Base-by-base conservation (phyloP, 1,284 basidiomycete genomes). In the Ustilago nuda region DNA sequence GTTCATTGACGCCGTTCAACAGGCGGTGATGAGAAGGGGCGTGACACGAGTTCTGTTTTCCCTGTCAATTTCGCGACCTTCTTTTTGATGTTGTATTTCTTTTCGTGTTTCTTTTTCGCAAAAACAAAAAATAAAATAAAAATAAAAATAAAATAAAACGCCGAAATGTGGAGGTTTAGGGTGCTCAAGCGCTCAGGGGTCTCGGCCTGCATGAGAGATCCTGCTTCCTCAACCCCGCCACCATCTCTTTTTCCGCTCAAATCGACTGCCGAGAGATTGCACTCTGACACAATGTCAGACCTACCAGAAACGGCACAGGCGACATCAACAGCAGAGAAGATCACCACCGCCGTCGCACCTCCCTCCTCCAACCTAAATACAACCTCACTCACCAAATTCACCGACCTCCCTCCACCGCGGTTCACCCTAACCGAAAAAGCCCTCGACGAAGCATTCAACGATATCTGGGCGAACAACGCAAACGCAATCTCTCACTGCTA, bases 391-490 rank as follows among this genome's bases (percentile, higher is more conserved):
- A 45, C 67, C 13, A 51, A 41, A 43, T 52, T 48, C 33, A 51
- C 2, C 11, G 5, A 30, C 0, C 4, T 63, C 7, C 56, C 56
- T 3, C 3, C 52, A 12, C 36, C 56, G 8, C 55, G 30, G 13
- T 81, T 77, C 36, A 39, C 68, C 15, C 30, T 76, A 13, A 54
- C 65, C 1, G 74, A 76, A 37, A 76, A 72, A 54, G 63, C 63
- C 9, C 66, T 77, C 23, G 80, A 81, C 45, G 83, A 90, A 15
- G 91, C 92, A 3, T 95, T 67, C 66, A 72, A 65, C 72, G 39
- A 84, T 93, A 92, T 94, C 27, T 98, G 95, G 96, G 96, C 96
- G 3, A 95, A 96, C 84, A 96, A 96, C 74, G 94, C 79, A 35
- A 81, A 83, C 41, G 76, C 78, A 41, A 72, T 83, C 62, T 78